Evolutionary conservation across 345 rosid species (phyloP), one percentile per base, ranked within the genome.

Genomic region (Adansonia digitata): DNA sequence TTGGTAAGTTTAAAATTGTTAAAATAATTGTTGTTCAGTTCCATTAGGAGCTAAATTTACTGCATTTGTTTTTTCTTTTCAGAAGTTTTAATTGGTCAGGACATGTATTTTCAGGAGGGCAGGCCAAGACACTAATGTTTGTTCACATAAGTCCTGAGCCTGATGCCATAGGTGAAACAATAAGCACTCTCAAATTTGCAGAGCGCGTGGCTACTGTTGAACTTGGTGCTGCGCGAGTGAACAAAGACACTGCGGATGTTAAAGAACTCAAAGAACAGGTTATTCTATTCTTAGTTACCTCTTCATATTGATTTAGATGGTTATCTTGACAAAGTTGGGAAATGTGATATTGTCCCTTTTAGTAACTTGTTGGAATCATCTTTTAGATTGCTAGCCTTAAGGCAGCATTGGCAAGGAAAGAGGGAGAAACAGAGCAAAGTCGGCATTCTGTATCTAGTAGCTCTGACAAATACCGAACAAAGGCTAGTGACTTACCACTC

Each of bases 81-180:
- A 76, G 6, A 22, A 31, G 17, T 66, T 72, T 35, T 73, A 55
- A 35, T 70, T 52, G 72, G 42, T 24, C n/a, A 73, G 69, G 31
- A 61, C 57, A 52, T 73, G 77, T 14, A 51, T 75, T 77, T 73
- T 77, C 85, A 92, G 98, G 98, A 76, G 97, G 98, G 60, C 98
- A 94, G 80, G 98, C 98, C 65, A 94, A 94, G 84, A 91, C 98
- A 53, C 83, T 94, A 70, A 94, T 94, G 98, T 94, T 94, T 86
- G 95, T 94, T 62, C 98, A 94, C 84, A 86, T 94, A 67, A 90
- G 98, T 84, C 98, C 98, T 37, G 98, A 92, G 72, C 84, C 86
- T 69, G 94, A 94, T 71, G 97, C 98, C 73, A 27, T 83, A 49
- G 91, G 97, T n/a, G 98, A 94, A 82, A 92, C 98, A 72, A 86